Percentiles rank a stretch among this genome's conserved stretches.
Evolutionary conservation across 2,329 filamentous ascomycete species (phyloP).

Genomic region (Aspergillus bombycis): DNA sequence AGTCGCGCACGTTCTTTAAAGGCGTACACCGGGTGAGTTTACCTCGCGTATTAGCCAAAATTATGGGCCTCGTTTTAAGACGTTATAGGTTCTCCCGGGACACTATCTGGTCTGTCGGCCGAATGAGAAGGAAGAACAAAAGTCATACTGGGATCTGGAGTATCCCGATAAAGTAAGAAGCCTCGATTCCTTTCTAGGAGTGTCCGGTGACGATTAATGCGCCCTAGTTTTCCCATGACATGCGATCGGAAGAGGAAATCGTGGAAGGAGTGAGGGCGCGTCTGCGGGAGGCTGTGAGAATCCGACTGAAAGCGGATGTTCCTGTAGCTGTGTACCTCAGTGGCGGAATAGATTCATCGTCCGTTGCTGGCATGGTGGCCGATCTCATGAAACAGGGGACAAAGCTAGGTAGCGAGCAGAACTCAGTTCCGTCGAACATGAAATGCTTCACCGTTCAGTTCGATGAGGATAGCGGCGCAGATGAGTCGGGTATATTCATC

Average conservation of each 20-base stretch:
- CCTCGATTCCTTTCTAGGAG: not conserved
- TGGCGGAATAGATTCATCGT: constrained; percentile 62
- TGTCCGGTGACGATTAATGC: no score
- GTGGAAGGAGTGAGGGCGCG: constrained; percentile 53
- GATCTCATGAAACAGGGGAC: constrained; percentile 52
- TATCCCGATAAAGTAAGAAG: constrained; percentile 60
- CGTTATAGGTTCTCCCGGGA: constrained; percentile 46
- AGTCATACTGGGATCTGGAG: constrained; percentile 38
- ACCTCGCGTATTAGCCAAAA: no score
- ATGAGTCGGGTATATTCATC: constrained; percentile 49
- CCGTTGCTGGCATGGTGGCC: constrained; percentile 59
- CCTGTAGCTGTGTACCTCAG: constrained; percentile 60
- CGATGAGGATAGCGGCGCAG: constrained; percentile 50
- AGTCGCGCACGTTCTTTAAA: constrained; percentile 54
- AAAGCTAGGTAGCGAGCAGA: constrained; percentile 48
- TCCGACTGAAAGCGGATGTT: constrained; percentile 61
- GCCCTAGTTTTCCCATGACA: no score
- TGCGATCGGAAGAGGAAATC: constrained; percentile 55
- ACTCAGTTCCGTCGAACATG: constrained; percentile 30
- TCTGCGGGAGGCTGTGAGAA: constrained; percentile 55
- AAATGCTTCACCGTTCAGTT: constrained; percentile 58
- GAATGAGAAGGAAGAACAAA: constrained; percentile 31
- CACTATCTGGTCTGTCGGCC: constrained; percentile 47
- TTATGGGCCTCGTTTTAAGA: no score
- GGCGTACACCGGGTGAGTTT: constrained; percentile 48